These are phyloP conservation scores for Cryptosporidium viatorum DNA, from an alignment of 169 alveolate species.

Conservation along the genomic window DNA sequence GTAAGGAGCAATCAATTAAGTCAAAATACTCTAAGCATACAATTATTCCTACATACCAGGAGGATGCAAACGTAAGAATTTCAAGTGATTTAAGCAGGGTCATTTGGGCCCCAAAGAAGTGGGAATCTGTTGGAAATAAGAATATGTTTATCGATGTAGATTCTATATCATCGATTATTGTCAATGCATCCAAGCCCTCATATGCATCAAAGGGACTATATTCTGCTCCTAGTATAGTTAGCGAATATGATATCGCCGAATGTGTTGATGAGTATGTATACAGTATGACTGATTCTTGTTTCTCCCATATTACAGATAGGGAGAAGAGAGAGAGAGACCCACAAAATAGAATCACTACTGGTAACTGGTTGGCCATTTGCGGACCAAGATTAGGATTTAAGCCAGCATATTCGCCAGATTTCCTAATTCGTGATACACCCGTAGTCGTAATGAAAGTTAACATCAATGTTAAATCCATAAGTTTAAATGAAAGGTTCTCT, in stretches of 20 bases:
- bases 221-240: conserved; percentile 49
- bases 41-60: conserved; percentile 69
- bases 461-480: conserved; percentile 56
- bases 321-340: conserved; percentile 41
- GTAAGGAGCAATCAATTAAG: conserved; percentile 42
- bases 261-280: conserved; percentile 73
- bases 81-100: conserved; percentile 67
- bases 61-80: conserved; percentile 61
- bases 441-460: conserved; percentile 57
- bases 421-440: conserved; percentile 71
- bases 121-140: conserved; percentile 57
- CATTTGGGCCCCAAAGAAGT: conserved; percentile 67
- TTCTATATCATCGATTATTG: conserved; percentile 67
- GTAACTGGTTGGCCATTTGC: conserved; percentile 74
- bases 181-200: conserved; percentile 63
- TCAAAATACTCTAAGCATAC: conserved; percentile 58
- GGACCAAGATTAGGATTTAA: conserved; percentile 73
- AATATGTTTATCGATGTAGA: conserved; percentile 70
- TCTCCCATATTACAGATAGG: conserved; percentile 20
- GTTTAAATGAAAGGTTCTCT: conserved; percentile 70
- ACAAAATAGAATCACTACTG: conserved; percentile 59
- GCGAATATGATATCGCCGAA: conserved; percentile 73
- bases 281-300: conserved; percentile 41
- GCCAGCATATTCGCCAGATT: conserved; percentile 71
- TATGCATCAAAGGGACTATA: conserved; percentile 48